Evolutionary conservation across 768 basidiomycete genomes (phyloP).

Genomic region (Serendipita sp.): DNA sequence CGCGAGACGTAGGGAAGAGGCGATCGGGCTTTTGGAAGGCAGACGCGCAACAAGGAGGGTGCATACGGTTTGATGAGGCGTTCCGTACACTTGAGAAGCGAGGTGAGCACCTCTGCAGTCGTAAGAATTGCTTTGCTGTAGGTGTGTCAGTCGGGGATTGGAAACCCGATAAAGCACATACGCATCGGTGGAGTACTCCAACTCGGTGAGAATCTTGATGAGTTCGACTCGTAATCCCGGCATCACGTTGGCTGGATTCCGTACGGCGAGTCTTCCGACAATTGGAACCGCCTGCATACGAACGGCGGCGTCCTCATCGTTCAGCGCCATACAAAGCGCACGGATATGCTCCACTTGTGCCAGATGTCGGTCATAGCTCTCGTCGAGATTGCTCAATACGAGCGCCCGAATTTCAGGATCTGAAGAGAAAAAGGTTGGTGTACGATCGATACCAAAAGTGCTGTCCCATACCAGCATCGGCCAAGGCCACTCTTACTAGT

Average conservation of each 20-base stretch:
- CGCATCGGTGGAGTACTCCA: constrained; percentile 30
- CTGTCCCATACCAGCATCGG: constrained; percentile 26
- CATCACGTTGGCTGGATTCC: constrained; percentile 37
- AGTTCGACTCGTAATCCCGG: constrained; percentile 30
- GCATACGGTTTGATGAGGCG: constrained; percentile 31
- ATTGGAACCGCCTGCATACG: constrained; percentile 29
- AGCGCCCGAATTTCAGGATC: constrained; percentile 26
- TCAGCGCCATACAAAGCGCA: constrained; percentile 31
- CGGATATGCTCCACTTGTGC: constrained; percentile 34
- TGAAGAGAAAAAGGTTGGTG: constrained; percentile 4
- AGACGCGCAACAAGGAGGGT: constrained; percentile 28
- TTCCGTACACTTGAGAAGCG: constrained; percentile 27
- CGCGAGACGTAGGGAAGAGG: constrained; percentile 25
- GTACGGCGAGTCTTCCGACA: constrained; percentile 28
- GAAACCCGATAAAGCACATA: constrained; percentile 13
- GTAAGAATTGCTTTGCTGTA: constrained; percentile 24
- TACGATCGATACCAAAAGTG: neutral
- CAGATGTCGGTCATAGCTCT: constrained; percentile 30
- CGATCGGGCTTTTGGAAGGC: constrained; percentile 27
- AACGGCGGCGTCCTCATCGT: constrained; percentile 31
- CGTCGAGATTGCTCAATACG: constrained; percentile 27
- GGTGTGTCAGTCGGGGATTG: neutral
- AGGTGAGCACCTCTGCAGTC: constrained; percentile 26
- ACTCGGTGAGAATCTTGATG: constrained; percentile 32
- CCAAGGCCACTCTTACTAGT: constrained; percentile 27